Conservation (phyloP, 2,329 filamentous ascomycete species). For the Elsinoe perseae region DNA sequence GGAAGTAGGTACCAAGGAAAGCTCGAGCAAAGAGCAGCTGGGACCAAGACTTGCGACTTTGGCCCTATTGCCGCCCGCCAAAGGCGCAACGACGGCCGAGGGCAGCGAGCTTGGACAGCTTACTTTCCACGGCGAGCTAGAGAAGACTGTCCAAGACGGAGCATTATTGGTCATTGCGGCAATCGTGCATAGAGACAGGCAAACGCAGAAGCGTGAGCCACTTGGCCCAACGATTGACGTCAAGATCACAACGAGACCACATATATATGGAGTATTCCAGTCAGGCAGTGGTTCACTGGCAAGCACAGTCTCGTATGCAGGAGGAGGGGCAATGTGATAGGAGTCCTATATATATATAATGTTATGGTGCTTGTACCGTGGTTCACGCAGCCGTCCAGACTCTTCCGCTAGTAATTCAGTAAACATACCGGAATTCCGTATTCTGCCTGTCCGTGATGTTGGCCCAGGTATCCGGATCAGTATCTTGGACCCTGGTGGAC, state of each 20-base stretch:
- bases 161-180: not conserved
- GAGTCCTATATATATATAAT: not conserved
- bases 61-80: not conserved
- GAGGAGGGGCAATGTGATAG: not conserved
- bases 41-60: not conserved
- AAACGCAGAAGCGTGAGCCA: not conserved
- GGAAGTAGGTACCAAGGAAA: not conserved
- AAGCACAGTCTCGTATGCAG: not conserved
- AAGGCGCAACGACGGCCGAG: not conserved
- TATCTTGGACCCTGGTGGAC: not conserved
- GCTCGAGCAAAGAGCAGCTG: not conserved
- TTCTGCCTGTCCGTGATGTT: conserved; percentile 12
- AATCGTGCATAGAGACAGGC: conserved; percentile 6
- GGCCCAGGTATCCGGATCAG: conserved; percentile 4
- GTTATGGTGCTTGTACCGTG: too few species aligned
- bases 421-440: conserved; percentile 8
- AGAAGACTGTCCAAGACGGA: not conserved
- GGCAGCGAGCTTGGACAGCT: not conserved
- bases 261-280: not conserved
- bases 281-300: not conserved
- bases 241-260: not conserved
- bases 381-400: too few species aligned
- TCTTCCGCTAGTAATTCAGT: too few species aligned
- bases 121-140: not conserved
- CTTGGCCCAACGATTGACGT: conserved; percentile 4